Evolutionary conservation across 2,329 filamentous ascomycete species (phyloP), one percentile per base, ranked within the genome.

Genomic region (Fusarium mexicanum): DNA sequence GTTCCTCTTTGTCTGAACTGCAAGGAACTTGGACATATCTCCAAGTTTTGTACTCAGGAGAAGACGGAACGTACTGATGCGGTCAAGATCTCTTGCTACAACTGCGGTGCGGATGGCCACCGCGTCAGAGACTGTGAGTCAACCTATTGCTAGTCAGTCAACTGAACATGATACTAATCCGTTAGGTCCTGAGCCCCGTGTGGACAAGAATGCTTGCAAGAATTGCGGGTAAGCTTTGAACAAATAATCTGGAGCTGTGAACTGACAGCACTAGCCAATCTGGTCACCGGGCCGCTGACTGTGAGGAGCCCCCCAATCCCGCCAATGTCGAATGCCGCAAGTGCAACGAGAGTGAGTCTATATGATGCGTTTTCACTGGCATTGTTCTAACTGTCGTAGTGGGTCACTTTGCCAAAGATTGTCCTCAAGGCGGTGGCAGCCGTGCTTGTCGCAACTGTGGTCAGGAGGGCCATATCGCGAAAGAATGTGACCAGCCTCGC

Each of bases 91-190:
- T 85, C 85, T 53, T 94, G 92, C 80, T 88, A 85, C 83, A 92
- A 94, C 83, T 94, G 92, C 73, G 83, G 87, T 8, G 85, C 87
- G 44, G 82, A 85, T 33, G 92, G 91, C 16, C 92, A 94, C 77
- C 91, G 92, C 66, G 83, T 91, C 59, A 90, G 92, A 59, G 91
- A 94, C 74, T 94, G 92, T 90, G 77, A 82, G 88, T 83, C 26
- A 46, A 31, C 31, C 26, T n/a, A 26, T 61, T 11, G n/a, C 29
- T n/a, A 22, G 48, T 13, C 26, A 17, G 20, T 48, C 44, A 8
- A 10, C 22, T 26, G 29, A 41, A 69, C 33, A 62, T 60, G 26
- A 37, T 35, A 64, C 70, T 76, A 64, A 73, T 43, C 18, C 50
- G 31, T 20, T 48, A 90, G 89, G 90, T 76, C 86, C 88, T 8